Conservation (phyloP, 805 yeast species). For the Barnettozyma sp. region DNA sequence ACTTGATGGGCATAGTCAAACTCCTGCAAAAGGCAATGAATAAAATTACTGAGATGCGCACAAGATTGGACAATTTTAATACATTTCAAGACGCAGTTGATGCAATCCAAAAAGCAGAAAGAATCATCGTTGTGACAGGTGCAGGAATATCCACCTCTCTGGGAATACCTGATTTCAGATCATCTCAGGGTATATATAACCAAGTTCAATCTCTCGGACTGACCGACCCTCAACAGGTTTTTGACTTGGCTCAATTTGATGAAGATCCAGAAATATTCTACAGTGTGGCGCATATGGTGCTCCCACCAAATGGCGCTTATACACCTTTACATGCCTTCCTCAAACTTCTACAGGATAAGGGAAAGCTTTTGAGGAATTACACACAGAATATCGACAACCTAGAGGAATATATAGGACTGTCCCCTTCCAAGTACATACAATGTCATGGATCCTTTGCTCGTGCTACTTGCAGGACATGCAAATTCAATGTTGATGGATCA, state of each 20-base stretch:
- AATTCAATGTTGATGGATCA: slow-evolving; percentile 57
- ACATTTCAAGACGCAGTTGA: slow-evolving; percentile 53
- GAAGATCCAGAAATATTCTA: slow-evolving; percentile 77
- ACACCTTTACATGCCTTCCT: slow-evolving; percentile 83
- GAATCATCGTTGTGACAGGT: slow-evolving; percentile 74
- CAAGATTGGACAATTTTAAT: slow-evolving; percentile 45
- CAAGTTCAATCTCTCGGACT: slow-evolving; percentile 61
- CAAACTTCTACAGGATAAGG: slow-evolving; percentile 62
- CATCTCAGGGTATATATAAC: slow-evolving; percentile 79
- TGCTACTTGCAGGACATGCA: slow-evolving; percentile 79
- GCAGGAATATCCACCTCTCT: slow-evolving; percentile 89
- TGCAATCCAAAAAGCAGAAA: slow-evolving; percentile 47
- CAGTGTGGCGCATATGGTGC: slow-evolving; percentile 76
- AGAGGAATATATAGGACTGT: slow-evolving; percentile 74
- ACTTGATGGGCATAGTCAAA: slow-evolving; percentile 40
- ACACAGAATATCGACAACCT: slow-evolving; percentile 89
- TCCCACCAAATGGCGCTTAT: slow-evolving; percentile 62
- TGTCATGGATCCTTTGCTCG: slow-evolving; percentile 91
- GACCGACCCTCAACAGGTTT: slow-evolving; percentile 86
- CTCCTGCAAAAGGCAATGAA: slow-evolving; percentile 58
- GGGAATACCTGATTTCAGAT: slow-evolving; percentile 90
- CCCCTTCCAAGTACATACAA: slow-evolving; percentile 62
- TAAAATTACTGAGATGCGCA: slow-evolving; percentile 50
- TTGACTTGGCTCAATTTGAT: slow-evolving; percentile 63
- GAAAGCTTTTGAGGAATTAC: slow-evolving; percentile 73